Evolutionary conservation across 495 filamentous ascomycete genomes (phyloP), one percentile per base, ranked within the genome.

Genomic region (Pseudomonodictys pantanalensis): DNA sequence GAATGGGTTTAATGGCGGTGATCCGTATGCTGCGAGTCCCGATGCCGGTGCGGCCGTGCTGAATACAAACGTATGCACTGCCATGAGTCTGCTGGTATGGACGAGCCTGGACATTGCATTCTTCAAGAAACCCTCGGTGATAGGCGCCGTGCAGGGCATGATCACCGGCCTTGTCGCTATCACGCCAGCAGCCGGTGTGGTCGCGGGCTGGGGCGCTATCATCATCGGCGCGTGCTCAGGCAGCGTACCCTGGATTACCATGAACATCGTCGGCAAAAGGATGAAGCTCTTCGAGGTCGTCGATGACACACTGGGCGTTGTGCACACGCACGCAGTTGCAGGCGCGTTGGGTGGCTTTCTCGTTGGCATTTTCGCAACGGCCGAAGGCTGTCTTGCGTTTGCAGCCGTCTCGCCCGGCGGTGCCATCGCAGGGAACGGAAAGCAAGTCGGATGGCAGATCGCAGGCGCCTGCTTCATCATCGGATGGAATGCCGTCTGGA

Each of bases 1-100:
- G 79, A 81, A 81, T 69, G 79, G 79, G 26, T 82, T 82, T 74
- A 82, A 83, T 53, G 79, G 79, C 38, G 80, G 80, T 58, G 80
- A 82, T 65, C 80, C 80, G 9, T 82, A 81, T 57, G 70, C 77
- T 22, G 80, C 80, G 7, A 76, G 72, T 52, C 72, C 79, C 22
- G 80, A 81, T 63, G 79, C 80, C 8, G 79, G 79, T 56, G 80
- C 78, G n/a, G 80, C 80, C 23, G 80, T 83, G 3, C 71, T 83
- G 22, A 81, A 83, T 61, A 83, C 80, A 43, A 82, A 82, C 62
- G 69, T 82, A 47, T 78, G 75, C 67, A 78, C 80, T 20, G 78
- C 80, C 22, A 74, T 78, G 65, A 79, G 76, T 56, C 70, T 78
- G 20, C 73, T 83, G 26, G 69, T 73, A 45, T 83, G 80, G 67